Evolutionary conservation across 768 basidiomycete genomes (phyloP), one percentile per base, ranked within the genome.

Genomic region (Boletus tomentosulus): DNA sequence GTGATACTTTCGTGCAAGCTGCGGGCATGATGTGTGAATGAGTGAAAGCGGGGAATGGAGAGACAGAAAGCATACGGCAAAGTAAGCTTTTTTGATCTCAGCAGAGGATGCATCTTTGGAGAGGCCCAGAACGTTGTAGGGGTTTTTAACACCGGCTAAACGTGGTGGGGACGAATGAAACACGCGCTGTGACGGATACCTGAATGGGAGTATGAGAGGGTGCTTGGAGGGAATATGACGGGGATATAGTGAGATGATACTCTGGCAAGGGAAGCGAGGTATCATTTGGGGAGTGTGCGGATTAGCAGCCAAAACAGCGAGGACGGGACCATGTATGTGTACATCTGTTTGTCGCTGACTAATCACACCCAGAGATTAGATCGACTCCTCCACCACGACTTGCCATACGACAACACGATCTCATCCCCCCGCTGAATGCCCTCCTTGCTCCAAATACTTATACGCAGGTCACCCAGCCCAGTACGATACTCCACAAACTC

Each of bases 1-100:
- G 71, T 99, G 97, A 66, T 89, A 97, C 77, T 98, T 96, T 57
- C 96, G 89, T 16, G 97, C 97, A 59, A 99, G 87, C 96, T 97
- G 66, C 33, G 24, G 41, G 13, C n/a, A 38, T 42, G 50, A 38
- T 42, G 50, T 30, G n/a, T 34, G 51, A 56, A 52, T 57, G 50
- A 62, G 62, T 56, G 51, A 52, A 60, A 31, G 6, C 48, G 46
- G 55, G 41, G n/a, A 38, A 53, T 57, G 62, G 57, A 59, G 22
- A 38, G 16, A 4, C 2, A 30, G 33, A 37, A 31, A 13, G 46
- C 90, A 64, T 69, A 97, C 96, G 66, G 89, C 79, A 72, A 98
- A 99, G 73, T 99, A 99, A 3, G 82, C 81, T 75, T 98, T 98
- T 83, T 99, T 99, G 65, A 99, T 98, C 61, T 98, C 93, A 22